Percentiles rank a stretch among this genome's conserved stretches.
Conservation (phyloP, 495 filamentous ascomycete species). For the Hyaloscypha bicolor region DNA sequence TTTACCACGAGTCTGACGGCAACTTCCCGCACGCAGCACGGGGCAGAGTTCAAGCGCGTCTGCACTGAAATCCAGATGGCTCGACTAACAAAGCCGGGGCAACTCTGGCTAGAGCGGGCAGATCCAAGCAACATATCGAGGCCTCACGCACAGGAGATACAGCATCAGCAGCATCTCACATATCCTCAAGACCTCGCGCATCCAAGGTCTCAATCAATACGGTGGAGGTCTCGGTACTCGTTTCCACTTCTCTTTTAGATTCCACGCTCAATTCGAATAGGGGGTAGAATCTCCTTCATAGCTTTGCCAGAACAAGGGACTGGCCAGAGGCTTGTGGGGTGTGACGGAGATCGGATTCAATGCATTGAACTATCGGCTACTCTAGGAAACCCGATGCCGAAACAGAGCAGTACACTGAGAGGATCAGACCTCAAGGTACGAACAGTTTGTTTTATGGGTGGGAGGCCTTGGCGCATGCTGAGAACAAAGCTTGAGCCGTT, state of each 20-base stretch:
- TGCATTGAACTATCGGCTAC: slow-evolving; percentile 26
- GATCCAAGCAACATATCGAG: slow-evolving; percentile 37
- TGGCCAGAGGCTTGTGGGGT: background rate
- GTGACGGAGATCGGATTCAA: slow-evolving; percentile 37
- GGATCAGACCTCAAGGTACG: slow-evolving; percentile 27
- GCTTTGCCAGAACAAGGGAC: slow-evolving; percentile 24
- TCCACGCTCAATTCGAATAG: slow-evolving; percentile 28
- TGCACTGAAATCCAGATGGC: slow-evolving; percentile 1
- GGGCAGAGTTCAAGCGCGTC: too few relatives aligned
- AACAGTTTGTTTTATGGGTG: slow-evolving; percentile 34
- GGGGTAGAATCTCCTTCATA: slow-evolving; percentile 24
- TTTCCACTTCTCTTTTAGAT: slow-evolving; percentile 30
- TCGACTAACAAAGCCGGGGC: background rate
- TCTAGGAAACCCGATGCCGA: slow-evolving; percentile 30
- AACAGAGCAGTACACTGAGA: slow-evolving; percentile 24
- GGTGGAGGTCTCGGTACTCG: slow-evolving; percentile 29
- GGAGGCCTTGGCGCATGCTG: slow-evolving; percentile 36
- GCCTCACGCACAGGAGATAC: slow-evolving; percentile 35
- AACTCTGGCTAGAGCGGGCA: slow-evolving; percentile 4
- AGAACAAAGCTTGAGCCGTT: slow-evolving; percentile 17
- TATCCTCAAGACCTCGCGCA: slow-evolving; percentile 33
- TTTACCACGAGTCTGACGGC: slow-evolving; percentile 30
- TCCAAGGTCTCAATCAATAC: slow-evolving; percentile 36
- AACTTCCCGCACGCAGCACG: slow-evolving; percentile 12
- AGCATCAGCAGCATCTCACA: slow-evolving; percentile 35